Percentiles rank a stretch among this genome's conserved stretches.
Conservation (phyloP, 331 rosid genomes). For the Malus hybrid region DNA sequence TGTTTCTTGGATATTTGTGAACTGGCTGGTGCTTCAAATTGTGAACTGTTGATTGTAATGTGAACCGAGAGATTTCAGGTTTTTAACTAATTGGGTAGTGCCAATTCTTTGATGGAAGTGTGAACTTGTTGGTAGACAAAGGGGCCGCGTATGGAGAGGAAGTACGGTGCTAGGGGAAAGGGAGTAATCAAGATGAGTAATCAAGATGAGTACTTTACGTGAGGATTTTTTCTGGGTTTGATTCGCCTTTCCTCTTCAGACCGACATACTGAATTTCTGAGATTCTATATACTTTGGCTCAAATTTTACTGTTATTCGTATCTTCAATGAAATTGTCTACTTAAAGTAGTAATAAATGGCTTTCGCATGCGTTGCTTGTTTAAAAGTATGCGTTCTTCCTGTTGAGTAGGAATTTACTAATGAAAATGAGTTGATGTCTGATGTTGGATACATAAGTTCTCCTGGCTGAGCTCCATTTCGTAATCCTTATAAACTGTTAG, state of each 20-base stretch:
- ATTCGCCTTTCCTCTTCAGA: neutral
- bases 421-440: no score
- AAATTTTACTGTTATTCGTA: no score
- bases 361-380: no score
- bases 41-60: neutral
- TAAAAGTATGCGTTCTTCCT: no score
- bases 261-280: neutral
- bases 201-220: neutral
- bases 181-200: neutral
- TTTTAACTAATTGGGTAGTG: neutral
- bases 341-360: no score
- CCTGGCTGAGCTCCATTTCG: no score
- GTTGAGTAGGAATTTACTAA: no score
- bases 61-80: neutral
- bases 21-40: neutral
- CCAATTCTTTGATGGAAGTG: neutral
- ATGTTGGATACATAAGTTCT: no score
- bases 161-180: neutral
- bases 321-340: no score
- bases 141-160: neutral
- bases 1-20: neutral
- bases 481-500: no score
- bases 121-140: no score
- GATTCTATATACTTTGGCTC: no score
- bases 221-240: neutral